phyloP scores from a whole-genome alignment of 1,139 yeast genomes.

The Nakaseomyces glabratus region DNA sequence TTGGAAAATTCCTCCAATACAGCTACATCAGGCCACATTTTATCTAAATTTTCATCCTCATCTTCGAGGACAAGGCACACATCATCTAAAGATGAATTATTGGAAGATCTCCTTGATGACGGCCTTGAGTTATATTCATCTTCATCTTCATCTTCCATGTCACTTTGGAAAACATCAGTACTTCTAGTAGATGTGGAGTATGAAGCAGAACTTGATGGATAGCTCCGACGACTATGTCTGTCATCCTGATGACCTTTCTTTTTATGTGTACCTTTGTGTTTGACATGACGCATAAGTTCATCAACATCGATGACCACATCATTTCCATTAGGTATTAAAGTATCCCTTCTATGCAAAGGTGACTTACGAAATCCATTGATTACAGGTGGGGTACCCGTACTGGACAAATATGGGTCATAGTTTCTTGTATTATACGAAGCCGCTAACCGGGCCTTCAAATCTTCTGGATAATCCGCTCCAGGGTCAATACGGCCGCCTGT shows the following conservation, averaged over 20 bases:
- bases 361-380: background rate
- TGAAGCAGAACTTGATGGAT: slow-evolving; percentile 4
- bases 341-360: slow-evolving; percentile 9
- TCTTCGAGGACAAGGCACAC: slow-evolving; percentile 73
- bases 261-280: slow-evolving; percentile 12
- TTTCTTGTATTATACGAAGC: slow-evolving; percentile 7
- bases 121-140: slow-evolving; percentile 28
- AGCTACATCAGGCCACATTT: slow-evolving; percentile 71
- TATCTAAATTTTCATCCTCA: slow-evolving; percentile 32
- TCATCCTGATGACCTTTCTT: slow-evolving; percentile 7
- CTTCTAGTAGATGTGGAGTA: slow-evolving; percentile 8
- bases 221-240: slow-evolving; percentile 11
- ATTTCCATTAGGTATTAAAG: slow-evolving; percentile 11
- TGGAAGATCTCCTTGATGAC: slow-evolving; percentile 44
- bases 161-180: slow-evolving; percentile 8
- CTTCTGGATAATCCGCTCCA: slow-evolving; percentile 2
- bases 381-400: background rate
- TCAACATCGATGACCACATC: slow-evolving; percentile 32
- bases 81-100: slow-evolving; percentile 70
- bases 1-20: slow-evolving; percentile 67
- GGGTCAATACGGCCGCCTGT: background rate
- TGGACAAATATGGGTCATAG: slow-evolving; percentile 4
- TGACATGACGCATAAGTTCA: slow-evolving; percentile 27
- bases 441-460: background rate
- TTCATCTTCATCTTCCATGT: slow-evolving; percentile 14